Evolutionary conservation across 257 asterid species (phyloP), one percentile per base, ranked within the genome.

Genomic region (Catharanthus roseus): DNA sequence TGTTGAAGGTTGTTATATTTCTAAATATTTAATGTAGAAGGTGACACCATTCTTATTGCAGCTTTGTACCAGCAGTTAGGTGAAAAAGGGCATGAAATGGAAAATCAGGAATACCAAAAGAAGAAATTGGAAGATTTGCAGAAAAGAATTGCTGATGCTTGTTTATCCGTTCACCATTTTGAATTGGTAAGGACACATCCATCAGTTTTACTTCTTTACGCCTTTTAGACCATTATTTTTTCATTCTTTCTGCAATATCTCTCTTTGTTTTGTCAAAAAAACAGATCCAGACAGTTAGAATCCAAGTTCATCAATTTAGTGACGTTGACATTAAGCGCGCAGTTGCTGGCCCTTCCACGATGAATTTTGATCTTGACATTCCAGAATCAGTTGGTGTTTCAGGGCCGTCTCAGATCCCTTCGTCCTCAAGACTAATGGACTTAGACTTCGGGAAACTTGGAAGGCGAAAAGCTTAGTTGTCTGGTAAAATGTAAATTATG

Each of bases 351-450:
- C 91, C 96, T 69, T 84, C 96, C 45, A 80, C n/a, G n/a, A n/a
- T 75, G 76, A 82, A 61, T n/a, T 84, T 84, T 23, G 84, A 85
- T 71, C 95, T 93, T n/a, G 98, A 93, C 84, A 93, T 93, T 74
- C 98, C 98, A 2, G 98, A 93, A 83, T 93, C 98, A 18, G 56
- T 93, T 67, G 98, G 98, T n/a, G 79, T 93, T 57, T 77, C 69
- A 13, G 58, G 87, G 39, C 83, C 91, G 1, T 77, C 81, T 66
- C 82, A 83, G 36, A 77, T 64, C 71, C 79, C 72, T 57, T 74
- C 96, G 1, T 85, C 95, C 58, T 80, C 90, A 0, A 85, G 98
- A 81, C 89, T 93, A 12, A 89, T 84, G 92, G 95, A 93, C 80
- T 68, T 79, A 77, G 95, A 89, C 83, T 84, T 93, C 63, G 95